These are phyloP conservation scores for Evansstolkia leycettana DNA, from an alignment of 495 filamentous ascomycete genomes.

Conservation along the genomic window DNA sequence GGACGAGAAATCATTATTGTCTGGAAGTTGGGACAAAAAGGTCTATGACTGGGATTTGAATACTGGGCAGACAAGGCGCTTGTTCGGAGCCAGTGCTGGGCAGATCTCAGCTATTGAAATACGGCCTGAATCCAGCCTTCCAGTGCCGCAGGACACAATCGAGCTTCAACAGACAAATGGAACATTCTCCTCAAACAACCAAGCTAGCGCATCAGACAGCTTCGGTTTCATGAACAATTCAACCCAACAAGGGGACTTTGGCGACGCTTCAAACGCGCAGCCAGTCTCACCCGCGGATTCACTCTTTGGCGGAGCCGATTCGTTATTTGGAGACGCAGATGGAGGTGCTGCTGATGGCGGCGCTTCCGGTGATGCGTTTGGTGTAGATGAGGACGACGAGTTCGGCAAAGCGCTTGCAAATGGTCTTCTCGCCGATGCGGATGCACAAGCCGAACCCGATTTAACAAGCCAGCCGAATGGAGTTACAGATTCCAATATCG, in stretches of 20 bases:
- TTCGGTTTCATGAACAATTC: slow-evolving; percentile 35
- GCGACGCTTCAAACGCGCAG: slow-evolving; percentile 26
- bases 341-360: slow-evolving; percentile 44
- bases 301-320: slow-evolving; percentile 53
- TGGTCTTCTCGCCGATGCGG: slow-evolving; percentile 31
- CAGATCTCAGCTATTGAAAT: slow-evolving; percentile 86
- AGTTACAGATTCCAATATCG: slow-evolving; percentile 4
- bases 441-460: slow-evolving; percentile 24
- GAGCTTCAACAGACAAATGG: slow-evolving; percentile 45
- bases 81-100: slow-evolving; percentile 61
- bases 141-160: slow-evolving; percentile 60
- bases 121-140: slow-evolving; percentile 61
- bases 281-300: slow-evolving; percentile 60
- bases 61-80: slow-evolving; percentile 62
- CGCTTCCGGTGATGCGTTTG: slow-evolving; percentile 47
- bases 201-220: slow-evolving; percentile 27
- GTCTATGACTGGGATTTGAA: slow-evolving; percentile 94
- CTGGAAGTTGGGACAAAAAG: slow-evolving; percentile 92
- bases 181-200: slow-evolving; percentile 52
- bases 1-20: slow-evolving; percentile 80
- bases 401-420: slow-evolving; percentile 71
- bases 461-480: slow-evolving; percentile 12
- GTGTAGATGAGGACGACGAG: slow-evolving; percentile 74
- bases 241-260: slow-evolving; percentile 24
- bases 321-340: slow-evolving; percentile 62